Base-by-base conservation (phyloP, 2,329 filamentous ascomycete genomes). In the Calonectria naviculata region DNA sequence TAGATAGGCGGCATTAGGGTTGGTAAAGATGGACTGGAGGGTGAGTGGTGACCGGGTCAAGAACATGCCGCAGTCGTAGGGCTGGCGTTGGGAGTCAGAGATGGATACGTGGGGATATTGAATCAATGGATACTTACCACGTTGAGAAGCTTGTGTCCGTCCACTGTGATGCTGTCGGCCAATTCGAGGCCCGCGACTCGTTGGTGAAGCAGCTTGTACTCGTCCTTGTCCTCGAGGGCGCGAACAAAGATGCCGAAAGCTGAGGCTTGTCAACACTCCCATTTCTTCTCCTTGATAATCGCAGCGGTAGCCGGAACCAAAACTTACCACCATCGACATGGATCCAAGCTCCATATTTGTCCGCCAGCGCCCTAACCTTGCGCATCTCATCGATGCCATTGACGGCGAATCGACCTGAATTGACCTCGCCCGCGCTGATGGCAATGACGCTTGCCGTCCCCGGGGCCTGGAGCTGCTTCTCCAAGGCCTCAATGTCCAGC, bases 31-130 rank as follows among this genome's bases (percentile, higher is more conserved):
- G 34, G 87, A 81, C 67, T 84, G 85, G 1, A 93, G 88, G 15
- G 90, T 84, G 3, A 83, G 77, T 9, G 89, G 84, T 72, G 93
- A 89, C 21, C 91, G 90, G 63, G 92, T 94, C 76, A 97, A 90
- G 87, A 98, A 97, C 83, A 98, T 93, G 49, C 95, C 96, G 78
- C 93, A 95, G 82, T 98, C 96, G 78, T 98, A 98, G 0, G 96
- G 95, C 88, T 92, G 65, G 29, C 24, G 63, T 38, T 28, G 29
- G 61, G 62, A 36, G 54, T 78, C 54, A 74, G 72, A 13, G 26
- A 60, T 15, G 49, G 9, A 36, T 52, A 7, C 24, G 38, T 7
- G 36, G 52, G 15, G 21, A 38, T 28, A 58, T 26, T 31, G 46
- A 31, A n/a, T 47, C 21, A 21, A 67, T 63, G 52, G 21, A 72